These are phyloP conservation scores for Colletotrichum cereale DNA, from an alignment of 2,329 filamentous ascomycete genomes.

Conservation along the genomic window DNA sequence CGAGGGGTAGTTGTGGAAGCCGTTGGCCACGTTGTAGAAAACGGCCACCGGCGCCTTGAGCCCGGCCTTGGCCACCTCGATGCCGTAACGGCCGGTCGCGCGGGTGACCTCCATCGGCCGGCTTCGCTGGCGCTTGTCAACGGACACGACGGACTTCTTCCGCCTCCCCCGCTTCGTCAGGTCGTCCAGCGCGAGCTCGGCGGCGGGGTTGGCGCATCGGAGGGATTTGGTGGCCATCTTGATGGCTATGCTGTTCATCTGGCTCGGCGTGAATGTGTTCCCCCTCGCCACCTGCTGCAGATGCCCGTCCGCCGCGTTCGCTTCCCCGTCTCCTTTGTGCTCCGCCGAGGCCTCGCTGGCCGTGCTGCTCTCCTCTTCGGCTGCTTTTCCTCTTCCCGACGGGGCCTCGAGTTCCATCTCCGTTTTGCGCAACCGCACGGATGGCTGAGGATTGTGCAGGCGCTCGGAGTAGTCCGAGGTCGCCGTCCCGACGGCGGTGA, in stretches of 20 bases:
- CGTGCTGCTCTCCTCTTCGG: constrained; percentile 14
- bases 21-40: constrained; percentile 75
- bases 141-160: background rate
- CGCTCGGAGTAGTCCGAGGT: constrained; percentile 43
- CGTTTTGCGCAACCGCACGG: background rate
- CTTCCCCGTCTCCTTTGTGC: background rate
- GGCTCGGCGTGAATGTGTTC: constrained; percentile 40
- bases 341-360: constrained; percentile 16
- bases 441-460: constrained; percentile 25
- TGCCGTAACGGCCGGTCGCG: constrained; percentile 66
- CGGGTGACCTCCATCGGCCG: constrained; percentile 45
- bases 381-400: background rate
- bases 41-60: constrained; percentile 77
- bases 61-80: constrained; percentile 70
- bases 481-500: constrained; percentile 73
- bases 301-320: background rate
- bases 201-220: constrained; percentile 64
- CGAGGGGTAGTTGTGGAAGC: constrained; percentile 80
- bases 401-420: background rate
- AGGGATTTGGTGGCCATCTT: constrained; percentile 51
- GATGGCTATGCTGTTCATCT: constrained; percentile 48
- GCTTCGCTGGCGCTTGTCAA: background rate
- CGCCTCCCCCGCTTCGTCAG: background rate
- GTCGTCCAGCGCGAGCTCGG: constrained; percentile 11
- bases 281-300: background rate